Base-by-base conservation (phyloP, 208 protist genomes). In the Crithidia expoeki region DNA sequence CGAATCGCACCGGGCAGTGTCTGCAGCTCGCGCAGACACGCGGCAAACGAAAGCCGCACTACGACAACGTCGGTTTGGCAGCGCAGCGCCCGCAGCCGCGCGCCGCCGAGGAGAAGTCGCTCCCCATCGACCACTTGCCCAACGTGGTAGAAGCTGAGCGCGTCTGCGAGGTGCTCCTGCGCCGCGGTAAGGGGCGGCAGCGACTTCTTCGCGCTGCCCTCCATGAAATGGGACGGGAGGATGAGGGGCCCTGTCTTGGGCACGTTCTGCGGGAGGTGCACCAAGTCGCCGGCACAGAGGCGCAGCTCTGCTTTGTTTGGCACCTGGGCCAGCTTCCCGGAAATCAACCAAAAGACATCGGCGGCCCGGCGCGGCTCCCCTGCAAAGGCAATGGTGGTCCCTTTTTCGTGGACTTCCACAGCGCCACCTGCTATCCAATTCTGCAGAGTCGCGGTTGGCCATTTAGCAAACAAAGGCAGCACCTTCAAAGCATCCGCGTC, bases 311-410 rank as follows among this genome's bases (percentile, higher is more conserved):
- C 55, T 52, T 89, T 92, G 33, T 69, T 80, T 1, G 79, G 85
- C 2, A 95, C 71, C 64, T 95, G 81, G 7, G 72, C 67, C 36
- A 93, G 34, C 55, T 74, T 83, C 6, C 90, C 90, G 16, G 81
- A 78, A 0, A 91, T 25, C 9, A 95, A 67, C 79, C 84, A 93
- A 63, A 81, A 91, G 12, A 92, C 66, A 10, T 68, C 68, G 3
- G 80, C 74, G 5, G 69, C 16, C 25, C 23, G 11, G 12, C 60
- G 56, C 5, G 85, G 87, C 72, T 92, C 87, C 4, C 75, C 47
- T 23, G 59, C 64, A 30, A 89, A 82, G 11, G 80, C 81, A 19
- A 93, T 57, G 21, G 61, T 67, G 14, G 81, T 81, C 11, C 80
- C 86, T 27, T 64, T 53, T 14, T 36, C 40, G 36, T 81, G 61